Base-by-base conservation (phyloP, 2,329 filamentous ascomycete species). In the Zymoseptoria brevis region DNA sequence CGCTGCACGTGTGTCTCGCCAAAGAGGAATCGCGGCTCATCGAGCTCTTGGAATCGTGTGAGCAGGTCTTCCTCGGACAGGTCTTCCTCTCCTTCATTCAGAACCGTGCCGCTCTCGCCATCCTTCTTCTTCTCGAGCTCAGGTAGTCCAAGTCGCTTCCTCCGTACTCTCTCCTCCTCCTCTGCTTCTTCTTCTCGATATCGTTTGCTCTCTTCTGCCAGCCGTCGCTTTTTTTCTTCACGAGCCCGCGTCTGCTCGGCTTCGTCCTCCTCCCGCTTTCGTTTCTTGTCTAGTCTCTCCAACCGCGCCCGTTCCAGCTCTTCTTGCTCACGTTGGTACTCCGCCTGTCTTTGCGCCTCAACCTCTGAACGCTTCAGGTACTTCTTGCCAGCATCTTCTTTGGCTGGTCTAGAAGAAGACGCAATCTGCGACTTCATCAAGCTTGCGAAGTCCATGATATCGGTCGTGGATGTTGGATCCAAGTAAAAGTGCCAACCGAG, bases 381-480 rank as follows among this genome's bases (percentile, higher is more conserved):
- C 75, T 96, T 96, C 69, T 87, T 87, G 29, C 22, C 22, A 48
- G 75, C 69, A 16, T 77, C 73, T 49, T 71, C 58, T 26, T 71
- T 66, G 74, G 90, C 90, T 66, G 87, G 81, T 75, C 94, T 95
- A 69, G 64, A 55, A 3, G 67, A 65, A 49, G 67, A 58, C 56
- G 89, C 85, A 70, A 99, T 94, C 75, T 96, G 91, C 72, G 90
- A 88, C 69, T 89, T 86, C 90, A 99, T 96, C 53, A 99, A 79
- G 41, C 90, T 84, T 62, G 91, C 91, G 79, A 99, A 99, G 75
- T 99, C 92, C 94, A 99, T 99, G 66, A 62, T 80, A 71, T 8
- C 9, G 13, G 30, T 50, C 13, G 11, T 52, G 35, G 13, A 45
- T 13, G 35, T 45, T 13, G 35, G 13, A 19, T 19, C 4, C 4